phyloP scores from a whole-genome alignment of 257 asterid species.

The Thymus quinquecostatus region DNA sequence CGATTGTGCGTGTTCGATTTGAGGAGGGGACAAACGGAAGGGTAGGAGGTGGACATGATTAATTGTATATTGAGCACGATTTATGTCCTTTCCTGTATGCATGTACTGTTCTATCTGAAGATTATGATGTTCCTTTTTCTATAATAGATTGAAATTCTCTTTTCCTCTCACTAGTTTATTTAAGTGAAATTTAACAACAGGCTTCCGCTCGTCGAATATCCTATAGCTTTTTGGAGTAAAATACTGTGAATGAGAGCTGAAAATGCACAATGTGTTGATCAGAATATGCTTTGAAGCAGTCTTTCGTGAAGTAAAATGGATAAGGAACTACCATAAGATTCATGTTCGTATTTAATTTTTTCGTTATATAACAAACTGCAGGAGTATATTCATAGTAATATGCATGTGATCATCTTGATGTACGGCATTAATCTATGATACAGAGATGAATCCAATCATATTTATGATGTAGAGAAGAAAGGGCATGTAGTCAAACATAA shows the following conservation, averaged over 20 bases:
- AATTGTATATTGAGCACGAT: background rate
- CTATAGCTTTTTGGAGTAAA: background rate
- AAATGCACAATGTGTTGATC: background rate
- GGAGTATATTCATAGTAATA: background rate
- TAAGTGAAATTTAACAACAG: background rate
- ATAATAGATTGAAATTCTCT: background rate
- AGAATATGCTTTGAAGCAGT: too few species aligned
- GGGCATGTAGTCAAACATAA: background rate
- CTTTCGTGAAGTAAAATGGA: background rate
- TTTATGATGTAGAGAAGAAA: background rate
- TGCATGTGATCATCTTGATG: background rate
- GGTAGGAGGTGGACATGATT: too few species aligned
- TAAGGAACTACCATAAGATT: slow-evolving; percentile 1
- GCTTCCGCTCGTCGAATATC: too few species aligned
- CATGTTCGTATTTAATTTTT: background rate
- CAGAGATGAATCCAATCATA: background rate
- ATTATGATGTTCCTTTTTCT: background rate
- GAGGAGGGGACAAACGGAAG: too few species aligned
- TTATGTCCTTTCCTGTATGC: too few species aligned
- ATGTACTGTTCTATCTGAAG: background rate
- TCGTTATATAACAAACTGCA: background rate
- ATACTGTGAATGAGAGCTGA: background rate
- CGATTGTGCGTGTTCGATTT: too few species aligned
- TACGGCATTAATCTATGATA: background rate
- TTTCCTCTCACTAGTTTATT: background rate